Evolutionary conservation across 306 rosid genomes (phyloP), one percentile per base, ranked within the genome.

Genomic region (Vicia faba): DNA sequence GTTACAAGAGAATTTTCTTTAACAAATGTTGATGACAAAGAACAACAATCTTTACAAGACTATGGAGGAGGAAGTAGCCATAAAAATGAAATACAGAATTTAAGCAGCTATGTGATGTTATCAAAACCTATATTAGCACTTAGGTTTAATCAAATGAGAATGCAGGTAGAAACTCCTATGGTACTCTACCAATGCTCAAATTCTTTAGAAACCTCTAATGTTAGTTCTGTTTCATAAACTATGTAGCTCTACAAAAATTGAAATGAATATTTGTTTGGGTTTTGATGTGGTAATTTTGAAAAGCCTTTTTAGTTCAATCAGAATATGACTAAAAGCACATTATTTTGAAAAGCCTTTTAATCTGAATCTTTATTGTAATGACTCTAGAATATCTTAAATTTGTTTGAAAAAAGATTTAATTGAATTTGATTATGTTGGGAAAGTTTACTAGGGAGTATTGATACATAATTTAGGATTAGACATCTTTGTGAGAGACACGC

Each of bases 151-250:
- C 65, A 84, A 74, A 89, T 89, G 96, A 85, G 83, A 71, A 87
- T 93, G 97, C 80, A 84, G 75, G 97, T 89, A 38, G 91, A 93
- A 72, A 96, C 96, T 74, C 98, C 96, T 2, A 4, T 61, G 57
- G 78, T 86, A 19, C 71, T 93, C 73, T 79, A 82, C 23, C 73
- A 60, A 5, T 35, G 61, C 77, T 78, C 82, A 26, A 77, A 59
- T 36, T 61, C 70, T 33, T 38, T 72, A 8, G 55, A 57, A 68
- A 43, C 48, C 58, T 29, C 78, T 49, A 39, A 72, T 57, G 63
- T 61, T 4, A 67, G 40, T 43, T 60, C 78, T 59, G 50, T 71
- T 28, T 64, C 80, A 59, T 64, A 46, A 55, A 12, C 54, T 14
- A 9, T 15, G 1, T 4, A 8, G 7, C 19, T 44, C 19, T 50